Evolutionary conservation across 345 rosid species (phyloP).

Genomic region (Gossypium herbaceum): DNA sequence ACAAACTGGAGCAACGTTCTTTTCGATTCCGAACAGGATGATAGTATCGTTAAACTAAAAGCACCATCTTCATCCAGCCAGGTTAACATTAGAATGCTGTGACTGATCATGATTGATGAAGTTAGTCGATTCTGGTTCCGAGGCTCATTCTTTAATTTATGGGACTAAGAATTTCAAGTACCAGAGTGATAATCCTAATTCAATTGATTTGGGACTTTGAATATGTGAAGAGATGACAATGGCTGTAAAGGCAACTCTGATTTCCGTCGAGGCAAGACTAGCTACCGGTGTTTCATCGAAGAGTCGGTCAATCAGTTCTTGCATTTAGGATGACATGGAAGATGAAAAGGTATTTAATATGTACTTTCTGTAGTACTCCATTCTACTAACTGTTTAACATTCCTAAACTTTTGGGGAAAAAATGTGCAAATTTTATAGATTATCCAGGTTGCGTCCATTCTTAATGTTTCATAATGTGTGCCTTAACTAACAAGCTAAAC

Average conservation of each 20-base stretch:
- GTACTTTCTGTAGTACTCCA: conserved; percentile 18
- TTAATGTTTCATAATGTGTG: not conserved
- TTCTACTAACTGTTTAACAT: not conserved
- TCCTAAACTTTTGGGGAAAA: not conserved
- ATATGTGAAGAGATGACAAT: conserved; percentile 13
- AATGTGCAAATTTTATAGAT: not conserved
- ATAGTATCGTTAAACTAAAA: conserved; percentile 43
- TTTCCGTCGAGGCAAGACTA: not conserved
- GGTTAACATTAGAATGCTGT: conserved; percentile 35
- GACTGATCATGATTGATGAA: conserved; percentile 19
- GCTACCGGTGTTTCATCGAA: conserved; percentile 11
- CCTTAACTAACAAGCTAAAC: not conserved
- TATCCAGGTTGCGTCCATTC: not conserved
- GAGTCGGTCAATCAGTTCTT: not conserved
- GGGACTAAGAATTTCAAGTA: conserved; percentile 21
- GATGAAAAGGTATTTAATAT: conserved; percentile 1
- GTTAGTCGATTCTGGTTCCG: conserved; percentile 17
- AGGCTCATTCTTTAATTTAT: conserved; percentile 47
- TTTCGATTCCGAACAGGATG: conserved; percentile 41
- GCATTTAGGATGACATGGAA: conserved; percentile 18
- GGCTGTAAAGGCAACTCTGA: conserved; percentile 6
- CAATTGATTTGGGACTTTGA: not conserved
- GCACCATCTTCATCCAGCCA: conserved; percentile 46
- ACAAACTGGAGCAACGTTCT: conserved; percentile 56
- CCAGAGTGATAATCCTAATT: conserved; percentile 11